Evolutionary conservation across 2,329 filamentous ascomycete species (phyloP), one percentile per base, ranked within the genome.

Genomic region (Diaporthe ampelina): DNA sequence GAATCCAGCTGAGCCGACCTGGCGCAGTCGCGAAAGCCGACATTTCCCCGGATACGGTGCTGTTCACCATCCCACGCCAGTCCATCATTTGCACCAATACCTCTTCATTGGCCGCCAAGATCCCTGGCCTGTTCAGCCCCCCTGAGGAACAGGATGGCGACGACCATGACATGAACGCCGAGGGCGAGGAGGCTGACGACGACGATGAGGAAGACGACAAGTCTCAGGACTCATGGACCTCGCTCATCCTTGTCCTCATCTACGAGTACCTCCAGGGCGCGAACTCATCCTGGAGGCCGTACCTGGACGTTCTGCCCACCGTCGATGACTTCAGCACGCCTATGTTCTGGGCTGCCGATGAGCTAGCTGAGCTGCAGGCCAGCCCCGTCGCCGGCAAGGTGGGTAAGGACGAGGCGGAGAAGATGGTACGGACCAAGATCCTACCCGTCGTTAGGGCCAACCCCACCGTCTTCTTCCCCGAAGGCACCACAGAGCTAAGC

Each of bases 271-370:
- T 91, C 10, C 91, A 82, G 81, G 91, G 82, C 67, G 85, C 78
- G 75, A 84, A 78, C 0, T 97, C 95, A 1, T 84, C 83, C 11
- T 98, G 95, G 95, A 90, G 91, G 77, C 88, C 91, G 0, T 98
- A 98, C 82, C 91, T 97, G 77, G 88, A 91, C 73, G 86, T 97
- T 26, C 87, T 98, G 7, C 74, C 74, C 72, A 40, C 67, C 5
- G 95, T 95, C 0, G 78, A 80, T 7, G 79, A 84, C 1, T 98
- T 98, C 80, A 91, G 97, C 81, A 97, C 94, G 2, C 89, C 96
- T 77, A 98, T 98, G 94, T 98, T 95, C 84, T 98, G 95, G 95
- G 86, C 89, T 2, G 85, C 88, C 0, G 84, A 86, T 0, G 95
- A 98, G 81, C 86, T 98, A 3, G 84, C 86, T 0, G 88, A 93